Evolutionary conservation across 2,329 filamentous ascomycete genomes (phyloP), one percentile per base, ranked within the genome.

Genomic region (Xylaria sp.): DNA sequence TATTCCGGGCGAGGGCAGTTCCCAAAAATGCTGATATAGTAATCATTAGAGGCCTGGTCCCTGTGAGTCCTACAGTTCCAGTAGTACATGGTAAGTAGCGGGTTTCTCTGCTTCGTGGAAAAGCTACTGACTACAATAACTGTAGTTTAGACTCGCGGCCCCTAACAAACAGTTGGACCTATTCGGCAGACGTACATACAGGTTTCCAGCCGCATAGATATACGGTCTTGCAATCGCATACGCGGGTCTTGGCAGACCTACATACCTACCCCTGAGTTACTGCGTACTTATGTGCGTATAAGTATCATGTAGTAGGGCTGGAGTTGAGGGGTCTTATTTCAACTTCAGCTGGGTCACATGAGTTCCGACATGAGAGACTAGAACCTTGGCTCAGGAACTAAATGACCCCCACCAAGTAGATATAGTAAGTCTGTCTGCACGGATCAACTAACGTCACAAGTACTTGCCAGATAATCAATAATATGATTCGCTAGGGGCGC

Each of bases 391-490:
- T n/a, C n/a, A n/a, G n/a, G n/a, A n/a, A n/a, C n/a, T n/a, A n/a
- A n/a, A n/a, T n/a, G n/a, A n/a, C n/a, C n/a, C n/a, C n/a, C n/a
- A n/a, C n/a, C n/a, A n/a, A n/a, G n/a, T n/a, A n/a, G n/a, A n/a
- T n/a, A n/a, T n/a, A n/a, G n/a, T n/a, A n/a, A n/a, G n/a, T n/a
- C n/a, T n/a, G n/a, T n/a, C n/a, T n/a, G n/a, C n/a, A n/a, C n/a
- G n/a, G n/a, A n/a, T n/a, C n/a, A n/a, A n/a, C n/a, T n/a, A n/a
- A 52, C 48, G 28, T 52, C 48, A 52, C 48, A 10, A 28, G 48
- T 20, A n/a, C 18, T 52, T 52, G 28, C 28, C 18, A 32, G 18
- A 18, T 28, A 52, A 32, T 32, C 46, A 30, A 30, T 30, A 28
- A 28, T 28, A 46, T 30, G 15, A 13, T 50, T 18, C 23, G 6